Conservation (phyloP, 768 basidiomycete species). For the Pisolithus albus region DNA sequence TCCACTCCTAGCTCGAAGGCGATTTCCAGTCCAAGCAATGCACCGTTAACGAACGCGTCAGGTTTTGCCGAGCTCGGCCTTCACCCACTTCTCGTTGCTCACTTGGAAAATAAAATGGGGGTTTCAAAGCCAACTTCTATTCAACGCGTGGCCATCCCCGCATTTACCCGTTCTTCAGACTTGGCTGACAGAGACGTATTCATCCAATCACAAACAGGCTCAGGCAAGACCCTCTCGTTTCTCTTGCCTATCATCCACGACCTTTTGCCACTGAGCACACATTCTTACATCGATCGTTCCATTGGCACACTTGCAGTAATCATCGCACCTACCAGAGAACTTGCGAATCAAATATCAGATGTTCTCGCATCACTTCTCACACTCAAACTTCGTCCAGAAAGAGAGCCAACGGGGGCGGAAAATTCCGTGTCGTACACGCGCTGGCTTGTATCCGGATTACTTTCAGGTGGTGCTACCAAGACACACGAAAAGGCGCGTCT, state of each 20-base stretch:
- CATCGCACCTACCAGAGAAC: slow-evolving; percentile 90
- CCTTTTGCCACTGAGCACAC: slow-evolving; percentile 79
- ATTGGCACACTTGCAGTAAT: slow-evolving; percentile 94
- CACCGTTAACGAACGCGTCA: slow-evolving; percentile 67
- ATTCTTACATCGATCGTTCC: slow-evolving; percentile 91
- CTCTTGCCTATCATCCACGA: slow-evolving; percentile 93
- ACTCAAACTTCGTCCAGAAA: slow-evolving; percentile 59
- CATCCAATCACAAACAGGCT: slow-evolving; percentile 95
- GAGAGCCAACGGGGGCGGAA: slow-evolving; percentile 46
- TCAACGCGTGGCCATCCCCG: slow-evolving; percentile 63
- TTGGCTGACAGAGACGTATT: slow-evolving; percentile 65
- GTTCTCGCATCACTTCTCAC: slow-evolving; percentile 81
- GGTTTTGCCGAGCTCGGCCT: slow-evolving; percentile 81
- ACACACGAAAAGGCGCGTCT: slow-evolving; percentile 94
- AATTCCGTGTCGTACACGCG: slow-evolving; percentile 53
- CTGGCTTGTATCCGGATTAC: slow-evolving; percentile 89
- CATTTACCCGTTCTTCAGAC: slow-evolving; percentile 46
- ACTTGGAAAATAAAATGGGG: slow-evolving; percentile 72
- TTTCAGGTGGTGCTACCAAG: slow-evolving; percentile 91
- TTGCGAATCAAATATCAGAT: slow-evolving; percentile 94
- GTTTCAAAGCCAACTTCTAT: slow-evolving; percentile 87
- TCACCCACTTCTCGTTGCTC: slow-evolving; percentile 69
- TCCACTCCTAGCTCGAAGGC: slow-evolving; percentile 18
- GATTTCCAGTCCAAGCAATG: slow-evolving; percentile 64
- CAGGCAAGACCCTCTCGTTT: slow-evolving; percentile 92